phyloP scores from a whole-genome alignment of 257 asterid genomes.

The Eucommia ulmoides region DNA sequence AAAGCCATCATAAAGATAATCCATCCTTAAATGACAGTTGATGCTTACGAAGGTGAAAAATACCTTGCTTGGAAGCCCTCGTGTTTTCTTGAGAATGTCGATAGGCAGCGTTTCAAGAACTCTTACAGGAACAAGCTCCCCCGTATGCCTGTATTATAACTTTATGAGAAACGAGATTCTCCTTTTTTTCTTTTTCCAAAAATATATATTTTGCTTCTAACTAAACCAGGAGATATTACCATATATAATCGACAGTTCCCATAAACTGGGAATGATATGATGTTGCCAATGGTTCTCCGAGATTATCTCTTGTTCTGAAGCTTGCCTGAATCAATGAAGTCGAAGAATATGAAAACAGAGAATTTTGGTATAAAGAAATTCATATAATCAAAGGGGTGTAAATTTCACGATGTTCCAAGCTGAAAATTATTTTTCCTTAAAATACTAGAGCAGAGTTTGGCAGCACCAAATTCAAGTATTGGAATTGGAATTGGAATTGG shows the following conservation, averaged over 20 bases:
- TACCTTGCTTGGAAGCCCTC: conserved; percentile 84
- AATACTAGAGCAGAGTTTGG: no score
- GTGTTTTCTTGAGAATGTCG: conserved; percentile 28
- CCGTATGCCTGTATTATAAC: conserved; percentile 67
- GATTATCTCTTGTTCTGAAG: conserved; percentile 40
- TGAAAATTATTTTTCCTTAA: no score
- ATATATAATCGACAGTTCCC: conserved; percentile 87
- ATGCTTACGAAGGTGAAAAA: conserved; percentile 3
- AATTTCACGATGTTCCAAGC: no score
- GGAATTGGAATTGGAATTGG: no score
- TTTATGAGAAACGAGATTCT: no score
- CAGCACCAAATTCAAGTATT: no score
- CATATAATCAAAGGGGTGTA: no score
- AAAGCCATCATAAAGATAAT: no score
- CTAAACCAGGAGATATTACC: conserved; percentile 28
- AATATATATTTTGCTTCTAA: not conserved
- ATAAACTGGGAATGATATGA: conserved; percentile 56
- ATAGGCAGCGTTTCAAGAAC: conserved; percentile 68
- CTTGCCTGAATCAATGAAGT: conserved; percentile 71
- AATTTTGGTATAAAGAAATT: no score
- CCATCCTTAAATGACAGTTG: no score
- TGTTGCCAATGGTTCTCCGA: conserved; percentile 78
- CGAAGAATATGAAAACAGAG: no score
- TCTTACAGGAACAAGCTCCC: conserved; percentile 53
- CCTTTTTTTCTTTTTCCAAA: no score